Percentiles rank a stretch among this genome's conserved stretches.
These are phyloP conservation scores for Flueggea neowawraea DNA, from an alignment of 441 rosid genomes.

Conservation along the genomic window DNA sequence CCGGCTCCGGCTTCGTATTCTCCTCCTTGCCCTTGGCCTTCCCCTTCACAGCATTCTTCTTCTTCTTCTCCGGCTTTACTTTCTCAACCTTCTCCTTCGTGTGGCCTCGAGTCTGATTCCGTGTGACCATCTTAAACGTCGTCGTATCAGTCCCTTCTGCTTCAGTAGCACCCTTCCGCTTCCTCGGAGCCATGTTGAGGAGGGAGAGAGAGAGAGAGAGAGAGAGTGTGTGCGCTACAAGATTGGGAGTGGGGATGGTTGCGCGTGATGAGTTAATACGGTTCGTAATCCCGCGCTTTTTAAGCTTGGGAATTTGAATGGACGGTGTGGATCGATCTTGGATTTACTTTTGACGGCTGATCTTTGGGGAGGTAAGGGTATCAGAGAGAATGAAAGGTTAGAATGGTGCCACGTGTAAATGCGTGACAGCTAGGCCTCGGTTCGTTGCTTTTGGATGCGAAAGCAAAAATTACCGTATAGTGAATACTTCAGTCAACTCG, in stretches of 20 bases:
- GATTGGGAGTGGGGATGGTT: background rate
- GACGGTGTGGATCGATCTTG: conserved; percentile 29
- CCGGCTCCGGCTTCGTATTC: no score
- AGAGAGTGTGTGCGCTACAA: no score
- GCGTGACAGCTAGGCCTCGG: no score
- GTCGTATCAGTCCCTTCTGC: conserved; percentile 15
- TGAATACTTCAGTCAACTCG: no score
- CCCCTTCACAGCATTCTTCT: background rate
- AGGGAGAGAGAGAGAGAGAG: background rate
- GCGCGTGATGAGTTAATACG: background rate
- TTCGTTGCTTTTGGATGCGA: no score
- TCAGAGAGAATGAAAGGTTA: no score
- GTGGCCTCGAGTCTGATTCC: conserved; percentile 27
- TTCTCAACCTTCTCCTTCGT: background rate
- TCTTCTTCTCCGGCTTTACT: conserved; percentile 12
- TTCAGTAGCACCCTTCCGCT: conserved; percentile 34
- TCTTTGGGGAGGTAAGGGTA: no score
- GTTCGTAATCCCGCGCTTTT: conserved; percentile 32
- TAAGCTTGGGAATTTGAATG: conserved; percentile 13
- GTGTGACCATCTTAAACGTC: conserved; percentile 41
- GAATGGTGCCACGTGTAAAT: no score
- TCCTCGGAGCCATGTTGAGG: conserved; percentile 60
- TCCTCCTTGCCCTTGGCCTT: no score
- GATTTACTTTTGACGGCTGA: no score
- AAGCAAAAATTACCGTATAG: no score